phyloP scores from a whole-genome alignment of 83 land plant genomes.

The Isoetes engelmannii region DNA sequence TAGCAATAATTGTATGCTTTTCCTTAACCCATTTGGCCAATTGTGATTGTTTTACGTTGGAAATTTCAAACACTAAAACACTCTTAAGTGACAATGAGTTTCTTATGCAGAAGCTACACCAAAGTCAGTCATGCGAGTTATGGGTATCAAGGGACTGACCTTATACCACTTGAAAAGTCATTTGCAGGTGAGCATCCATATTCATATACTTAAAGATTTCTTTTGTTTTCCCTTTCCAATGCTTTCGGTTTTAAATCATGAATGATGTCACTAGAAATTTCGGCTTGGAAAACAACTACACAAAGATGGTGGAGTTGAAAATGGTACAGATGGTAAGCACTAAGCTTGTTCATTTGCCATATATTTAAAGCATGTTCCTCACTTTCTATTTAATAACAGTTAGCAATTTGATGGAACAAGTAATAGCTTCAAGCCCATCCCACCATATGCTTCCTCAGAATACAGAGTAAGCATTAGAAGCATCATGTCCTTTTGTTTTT shows the following conservation, averaged over 20 bases:
- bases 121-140: constrained; percentile 54
- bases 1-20: background rate
- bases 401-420: background rate
- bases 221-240: background rate
- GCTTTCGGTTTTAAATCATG: background rate
- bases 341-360: background rate
- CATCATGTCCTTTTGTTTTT: background rate
- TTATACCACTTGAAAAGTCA: constrained; percentile 69
- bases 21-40: background rate
- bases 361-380: background rate
- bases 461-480: background rate
- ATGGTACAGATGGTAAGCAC: constrained; percentile 48
- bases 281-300: constrained; percentile 73
- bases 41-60: too few species aligned
- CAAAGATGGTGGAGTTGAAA: constrained; percentile 55
- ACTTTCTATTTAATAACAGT: background rate
- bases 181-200: constrained; percentile 33
- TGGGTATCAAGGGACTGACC: constrained; percentile 63
- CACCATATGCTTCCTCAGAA: background rate
- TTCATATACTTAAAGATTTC: background rate
- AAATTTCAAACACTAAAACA: too few species aligned
- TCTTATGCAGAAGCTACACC: constrained; percentile 56
- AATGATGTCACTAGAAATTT: constrained; percentile 40
- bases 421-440: background rate
- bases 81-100: too few species aligned